Conservation (phyloP, 352 stramenopile genomes). For the Phytophthora pinifolia region DNA sequence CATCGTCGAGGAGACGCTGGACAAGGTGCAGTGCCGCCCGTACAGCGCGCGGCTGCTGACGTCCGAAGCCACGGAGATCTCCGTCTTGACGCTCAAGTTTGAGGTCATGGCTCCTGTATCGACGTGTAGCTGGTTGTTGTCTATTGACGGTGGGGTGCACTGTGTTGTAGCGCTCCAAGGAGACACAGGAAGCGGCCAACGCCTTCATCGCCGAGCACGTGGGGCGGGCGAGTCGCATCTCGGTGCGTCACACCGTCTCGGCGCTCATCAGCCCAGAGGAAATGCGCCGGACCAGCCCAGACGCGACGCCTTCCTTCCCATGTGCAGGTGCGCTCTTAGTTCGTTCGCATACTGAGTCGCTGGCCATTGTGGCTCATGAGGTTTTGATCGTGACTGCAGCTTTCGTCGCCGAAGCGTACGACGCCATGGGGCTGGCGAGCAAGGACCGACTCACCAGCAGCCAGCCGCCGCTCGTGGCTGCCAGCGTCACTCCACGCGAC, state of each 20-base stretch:
- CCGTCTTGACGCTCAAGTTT: slow-evolving; percentile 68
- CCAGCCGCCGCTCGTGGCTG: slow-evolving; percentile 30
- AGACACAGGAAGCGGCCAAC: slow-evolving; percentile 59
- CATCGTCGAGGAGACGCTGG: slow-evolving; percentile 82
- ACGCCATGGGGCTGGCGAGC: slow-evolving; percentile 61
- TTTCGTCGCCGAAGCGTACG: slow-evolving; percentile 69
- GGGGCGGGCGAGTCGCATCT: slow-evolving; percentile 59
- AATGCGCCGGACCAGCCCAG: slow-evolving; percentile 15
- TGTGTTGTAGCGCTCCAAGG: slow-evolving; percentile 49
- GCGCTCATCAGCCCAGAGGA: slow-evolving; percentile 47
- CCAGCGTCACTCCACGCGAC: slow-evolving; percentile 50
- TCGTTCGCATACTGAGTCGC: not conserved
- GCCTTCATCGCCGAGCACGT: slow-evolving; percentile 59
- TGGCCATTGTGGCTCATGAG: not conserved
- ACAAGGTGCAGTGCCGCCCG: slow-evolving; percentile 73
- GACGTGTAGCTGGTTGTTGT: not conserved
- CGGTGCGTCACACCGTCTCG: slow-evolving; percentile 50
- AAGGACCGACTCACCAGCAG: slow-evolving; percentile 34
- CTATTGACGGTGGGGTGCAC: slow-evolving; percentile 3
- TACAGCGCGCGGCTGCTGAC: slow-evolving; percentile 77
- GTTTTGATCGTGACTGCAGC: slow-evolving; percentile 30
- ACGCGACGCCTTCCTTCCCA: slow-evolving; percentile 38
- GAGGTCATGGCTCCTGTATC: slow-evolving; percentile 33
- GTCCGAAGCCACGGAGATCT: slow-evolving; percentile 76
- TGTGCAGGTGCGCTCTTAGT: slow-evolving; percentile 37